phyloP scores from a whole-genome alignment of 164 flowering plant species.

The Tinospora cordifolia region DNA sequence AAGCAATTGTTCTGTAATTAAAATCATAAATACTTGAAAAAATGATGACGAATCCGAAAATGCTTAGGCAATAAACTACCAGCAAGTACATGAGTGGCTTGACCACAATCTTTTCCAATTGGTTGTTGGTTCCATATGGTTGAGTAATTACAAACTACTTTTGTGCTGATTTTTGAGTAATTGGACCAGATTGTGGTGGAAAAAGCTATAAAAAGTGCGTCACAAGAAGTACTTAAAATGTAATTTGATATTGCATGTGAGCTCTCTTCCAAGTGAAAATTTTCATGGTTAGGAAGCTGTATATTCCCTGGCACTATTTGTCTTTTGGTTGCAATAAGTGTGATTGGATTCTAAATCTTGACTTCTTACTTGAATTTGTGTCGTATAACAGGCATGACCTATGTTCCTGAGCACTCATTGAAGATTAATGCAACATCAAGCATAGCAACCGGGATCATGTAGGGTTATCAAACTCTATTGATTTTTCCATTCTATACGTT shows the following conservation, averaged over 20 bases:
- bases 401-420: slow-evolving; percentile 71
- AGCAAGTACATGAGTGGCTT: not conserved
- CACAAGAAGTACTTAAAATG: not conserved
- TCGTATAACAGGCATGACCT: slow-evolving; percentile 55
- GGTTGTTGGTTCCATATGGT: not conserved
- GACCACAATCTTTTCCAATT: not conserved
- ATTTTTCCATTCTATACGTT: not conserved
- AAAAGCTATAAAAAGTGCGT: no score
- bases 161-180: no score
- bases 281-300: not conserved
- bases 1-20: no score
- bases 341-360: not conserved
- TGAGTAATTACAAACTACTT: no score
- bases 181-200: no score
- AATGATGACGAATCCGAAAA: not conserved
- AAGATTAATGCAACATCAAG: slow-evolving; percentile 88
- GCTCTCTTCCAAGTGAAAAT: not conserved
- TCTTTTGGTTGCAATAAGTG: not conserved
- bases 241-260: not conserved
- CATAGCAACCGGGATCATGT: slow-evolving; percentile 56
- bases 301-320: not conserved
- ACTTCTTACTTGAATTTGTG: slow-evolving; percentile 11
- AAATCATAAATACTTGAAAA: not conserved
- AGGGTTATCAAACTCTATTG: slow-evolving; percentile 11
- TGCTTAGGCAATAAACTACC: not conserved